These are phyloP conservation scores for Podila verticillata DNA, from an alignment of 192 early-diverging fungal species.

Conservation along the genomic window DNA sequence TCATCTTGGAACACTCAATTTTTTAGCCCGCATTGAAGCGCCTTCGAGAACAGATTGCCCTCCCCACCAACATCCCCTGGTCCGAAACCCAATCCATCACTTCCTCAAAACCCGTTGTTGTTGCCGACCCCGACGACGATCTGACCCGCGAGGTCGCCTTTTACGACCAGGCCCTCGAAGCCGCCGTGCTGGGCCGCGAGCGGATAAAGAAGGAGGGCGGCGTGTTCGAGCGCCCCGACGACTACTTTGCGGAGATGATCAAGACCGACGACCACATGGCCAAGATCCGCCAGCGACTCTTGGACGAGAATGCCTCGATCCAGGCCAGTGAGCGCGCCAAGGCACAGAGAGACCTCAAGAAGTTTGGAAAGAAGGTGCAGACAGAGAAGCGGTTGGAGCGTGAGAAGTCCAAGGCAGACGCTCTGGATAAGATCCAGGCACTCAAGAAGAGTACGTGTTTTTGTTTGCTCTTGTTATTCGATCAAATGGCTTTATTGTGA, in stretches of 20 bases:
- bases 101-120: constrained; percentile 58
- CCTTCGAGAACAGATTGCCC: constrained; percentile 66
- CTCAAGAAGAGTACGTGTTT: constrained; percentile 86
- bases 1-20: neutral
- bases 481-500: neutral
- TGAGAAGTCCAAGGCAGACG: constrained; percentile 84
- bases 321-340: constrained; percentile 86
- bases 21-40: constrained; percentile 66
- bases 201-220: constrained; percentile 70
- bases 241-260: constrained; percentile 99
- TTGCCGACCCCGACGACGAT: constrained; percentile 83
- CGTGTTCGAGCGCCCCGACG: constrained; percentile 87
- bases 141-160: constrained; percentile 94
- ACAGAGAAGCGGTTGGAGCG: constrained; percentile 90
- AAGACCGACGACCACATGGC: constrained; percentile 97
- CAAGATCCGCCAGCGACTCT: constrained; percentile 84
- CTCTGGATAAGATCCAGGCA: constrained; percentile 91
- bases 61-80: constrained; percentile 67
- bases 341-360: constrained; percentile 90
- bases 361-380: constrained; percentile 98
- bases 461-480: constrained; percentile 27
- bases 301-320: constrained; percentile 84
- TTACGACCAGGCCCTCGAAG: constrained; percentile 90
- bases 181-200: constrained; percentile 73
- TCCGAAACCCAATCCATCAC: constrained; percentile 75